These are phyloP conservation scores for Wallemia hederae DNA, from an alignment of 1,284 basidiomycete species.

Conservation along the genomic window DNA sequence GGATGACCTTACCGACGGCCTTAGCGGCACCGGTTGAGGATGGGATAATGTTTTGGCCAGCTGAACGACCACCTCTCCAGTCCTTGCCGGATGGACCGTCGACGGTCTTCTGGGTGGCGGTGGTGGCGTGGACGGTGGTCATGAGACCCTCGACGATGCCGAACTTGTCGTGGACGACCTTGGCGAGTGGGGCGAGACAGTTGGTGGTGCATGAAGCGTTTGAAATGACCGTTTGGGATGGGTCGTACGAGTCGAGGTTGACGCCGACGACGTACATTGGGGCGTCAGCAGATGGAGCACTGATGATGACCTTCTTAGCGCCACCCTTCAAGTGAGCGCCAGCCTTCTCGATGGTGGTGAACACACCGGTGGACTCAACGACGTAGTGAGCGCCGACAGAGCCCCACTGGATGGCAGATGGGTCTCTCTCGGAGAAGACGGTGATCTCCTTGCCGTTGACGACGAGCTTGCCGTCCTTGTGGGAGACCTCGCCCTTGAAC, in stretches of 20 bases:
- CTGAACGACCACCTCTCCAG: constrained; percentile 70
- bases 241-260: constrained; percentile 80
- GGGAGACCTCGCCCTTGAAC: constrained; percentile 61
- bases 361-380: constrained; percentile 97
- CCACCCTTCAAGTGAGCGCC: constrained; percentile 87
- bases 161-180: constrained; percentile 91
- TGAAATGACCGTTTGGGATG: constrained; percentile 62
- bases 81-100: constrained; percentile 86
- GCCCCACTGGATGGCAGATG: constrained; percentile 60
- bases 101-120: constrained; percentile 97
- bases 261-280: constrained; percentile 95
- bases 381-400: constrained; percentile 64
- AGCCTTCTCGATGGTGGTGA: constrained; percentile 83
- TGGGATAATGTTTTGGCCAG: constrained; percentile 96
- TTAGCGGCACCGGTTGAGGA: constrained; percentile 98
- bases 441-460: constrained; percentile 53
- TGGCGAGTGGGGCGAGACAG: constrained; percentile 93
- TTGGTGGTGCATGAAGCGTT: constrained; percentile 99
- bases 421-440: constrained; percentile 68
- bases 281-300: constrained; percentile 89
- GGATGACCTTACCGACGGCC: constrained; percentile 98
- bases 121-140: constrained; percentile 92
- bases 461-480: constrained; percentile 66
- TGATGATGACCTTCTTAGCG: constrained; percentile 99
- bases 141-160: constrained; percentile 87